Percentiles rank a stretch among this genome's conserved stretches.
These are phyloP conservation scores for Blastobotrys elegans DNA, from an alignment of 1,139 yeast genomes.

Conservation along the genomic window DNA sequence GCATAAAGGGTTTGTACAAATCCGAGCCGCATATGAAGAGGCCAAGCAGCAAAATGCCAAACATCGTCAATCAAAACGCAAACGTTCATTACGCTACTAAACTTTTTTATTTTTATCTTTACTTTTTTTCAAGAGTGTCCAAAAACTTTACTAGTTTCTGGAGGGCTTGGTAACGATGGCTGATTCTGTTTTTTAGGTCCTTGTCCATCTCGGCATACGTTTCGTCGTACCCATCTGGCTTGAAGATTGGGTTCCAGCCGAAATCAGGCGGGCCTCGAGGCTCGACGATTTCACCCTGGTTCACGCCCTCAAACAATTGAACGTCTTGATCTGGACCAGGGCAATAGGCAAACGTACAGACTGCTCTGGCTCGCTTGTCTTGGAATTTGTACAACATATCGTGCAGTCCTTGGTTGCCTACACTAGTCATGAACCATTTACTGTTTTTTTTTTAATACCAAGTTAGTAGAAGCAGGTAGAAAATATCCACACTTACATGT, in stretches of 20 bases:
- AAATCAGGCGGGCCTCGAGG: constrained; percentile 75
- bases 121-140: constrained; percentile 12
- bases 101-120: background rate
- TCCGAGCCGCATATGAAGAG: constrained; percentile 60
- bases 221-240: constrained; percentile 60
- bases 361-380: constrained; percentile 80
- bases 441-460: constrained; percentile 34
- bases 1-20: constrained; percentile 73
- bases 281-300: constrained; percentile 71
- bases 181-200: constrained; percentile 65
- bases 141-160: constrained; percentile 62
- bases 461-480: background rate
- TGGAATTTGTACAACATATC: constrained; percentile 75
- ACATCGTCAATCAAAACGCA: constrained; percentile 8
- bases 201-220: constrained; percentile 91
- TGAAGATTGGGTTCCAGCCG: constrained; percentile 93
- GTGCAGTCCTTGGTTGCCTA: constrained; percentile 71
- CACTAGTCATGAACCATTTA: constrained; percentile 77
- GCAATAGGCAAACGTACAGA: constrained; percentile 90
- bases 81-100: constrained; percentile 9
- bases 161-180: constrained; percentile 84
- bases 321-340: constrained; percentile 74
- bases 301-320: constrained; percentile 75
- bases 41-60: constrained; percentile 35
- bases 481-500: constrained; percentile 14